Evolutionary conservation across 1,284 basidiomycete species (phyloP), one percentile per base, ranked within the genome.

Genomic region (Microbotryomycetes sp.): DNA sequence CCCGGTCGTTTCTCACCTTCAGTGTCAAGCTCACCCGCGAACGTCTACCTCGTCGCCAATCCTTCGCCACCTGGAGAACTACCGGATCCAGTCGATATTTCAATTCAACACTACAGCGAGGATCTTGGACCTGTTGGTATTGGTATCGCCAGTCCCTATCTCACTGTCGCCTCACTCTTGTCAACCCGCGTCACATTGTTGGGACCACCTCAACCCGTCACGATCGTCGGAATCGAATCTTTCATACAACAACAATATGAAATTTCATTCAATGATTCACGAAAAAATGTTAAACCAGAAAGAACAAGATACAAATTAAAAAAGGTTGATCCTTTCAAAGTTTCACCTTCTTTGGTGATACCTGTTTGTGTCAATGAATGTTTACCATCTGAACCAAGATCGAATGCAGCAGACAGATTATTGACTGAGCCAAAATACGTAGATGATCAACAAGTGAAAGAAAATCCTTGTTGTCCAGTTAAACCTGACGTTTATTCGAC

Each of bases 51-150:
- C 56, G 28, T 58, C 6, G 63, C 63, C 6, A 61, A 59, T 29
- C 60, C 65, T 4, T 46, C 56, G 0, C 50, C 62, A 1, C 56
- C 65, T 0, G 64, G 62, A 1, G 67, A 69, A 16, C 49, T 62
- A 3, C 67, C 67, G 0, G 15, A 25, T 1, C 60, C 67, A 2
- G 54, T 57, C 16, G 58, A 66, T 16, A 6, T 63, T 49, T 28
- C 49, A 2, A 51, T 63, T 22, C 52, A 68, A 32, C 64, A 68
- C 55, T 65, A 50, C 12, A 53, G 51, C 2, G 25, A 42, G 0
- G 66, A 68, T 4, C 59, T 68, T 19, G 66, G 66, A 0, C 62
- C 65, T 6, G 59, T 69, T 32, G 65, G 65, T 1, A 50, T 69
- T 14, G 48, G 36, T 9, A 31, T 69, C 26, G 49, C 65, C 4